Base-by-base conservation (phyloP, 495 filamentous ascomycete genomes). In the Pyrenula aspistea region DNA sequence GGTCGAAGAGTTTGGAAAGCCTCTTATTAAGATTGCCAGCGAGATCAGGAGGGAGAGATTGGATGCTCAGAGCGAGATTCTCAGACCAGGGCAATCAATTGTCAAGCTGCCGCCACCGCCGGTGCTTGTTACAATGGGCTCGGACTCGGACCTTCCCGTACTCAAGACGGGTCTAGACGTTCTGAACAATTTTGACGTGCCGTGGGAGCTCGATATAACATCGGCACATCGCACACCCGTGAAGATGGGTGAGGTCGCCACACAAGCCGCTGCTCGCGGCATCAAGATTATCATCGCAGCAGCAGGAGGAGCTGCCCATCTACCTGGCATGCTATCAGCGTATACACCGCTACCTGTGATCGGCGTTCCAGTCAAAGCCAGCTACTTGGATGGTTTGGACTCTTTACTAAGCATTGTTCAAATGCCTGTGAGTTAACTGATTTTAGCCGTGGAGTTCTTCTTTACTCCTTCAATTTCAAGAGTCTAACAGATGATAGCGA, bases 171-270 rank as follows among this genome's bases (percentile, higher is more conserved):
- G 78, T 12, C 66, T 87, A 23, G 73, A 82, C 49, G 73, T 87
- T 48, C 73, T 89, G 42, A 68, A 75, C 22, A 70, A 77, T 19
- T 80, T 90, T 58, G 64, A 67, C 3, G 81, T 90, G 21, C 77
- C 83, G 2, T 85, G 77, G 66, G 72, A 80, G 12, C 69, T 78
- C 23, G 78, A 76, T 55, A 86, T 90, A 66, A 86, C 84, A n/a
- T 88, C 85, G 23, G 86, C 86, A 0, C 87, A 90, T 65, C 77
- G 87, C 49, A 89, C 86, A 25, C 85, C 86, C 19, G 70, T 76
- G 60, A 73, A 72, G 56, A 87, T 90, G 83, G 76, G 75, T 60
- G 55, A 69, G 2, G 83, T 82, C 59, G 85, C 83, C 25, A 71
- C 70, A 31, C 67, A 72, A 36, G 83, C 84, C 2, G 74, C 73